Conservation (phyloP, 495 filamentous ascomycete species). For the Pseudevernia furfuracea region DNA sequence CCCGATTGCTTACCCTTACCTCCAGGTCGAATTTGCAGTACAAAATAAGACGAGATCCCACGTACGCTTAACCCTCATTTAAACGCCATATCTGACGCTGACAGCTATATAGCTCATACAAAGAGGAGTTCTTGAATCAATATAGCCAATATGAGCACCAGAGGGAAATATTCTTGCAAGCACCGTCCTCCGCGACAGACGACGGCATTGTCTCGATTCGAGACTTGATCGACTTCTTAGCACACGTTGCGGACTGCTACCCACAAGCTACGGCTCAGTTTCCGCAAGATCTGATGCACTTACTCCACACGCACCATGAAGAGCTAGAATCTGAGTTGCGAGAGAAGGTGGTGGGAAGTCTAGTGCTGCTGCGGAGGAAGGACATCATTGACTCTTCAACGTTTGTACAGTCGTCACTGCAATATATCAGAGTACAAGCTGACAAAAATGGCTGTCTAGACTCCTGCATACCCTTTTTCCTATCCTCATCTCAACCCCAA, state of each 20-base stretch:
- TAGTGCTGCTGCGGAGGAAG: slow-evolving; percentile 83
- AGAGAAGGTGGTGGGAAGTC: slow-evolving; percentile 88
- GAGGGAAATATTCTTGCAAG: slow-evolving; percentile 78
- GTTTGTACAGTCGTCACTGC: slow-evolving; percentile 31
- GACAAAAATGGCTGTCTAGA: slow-evolving; percentile 26
- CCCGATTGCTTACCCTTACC: slow-evolving; percentile 18
- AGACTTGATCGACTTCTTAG: slow-evolving; percentile 80
- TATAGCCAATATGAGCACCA: slow-evolving; percentile 89
- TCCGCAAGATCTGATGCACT: slow-evolving; percentile 68
- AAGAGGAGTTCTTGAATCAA: slow-evolving; percentile 77
- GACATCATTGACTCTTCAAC: slow-evolving; percentile 77
- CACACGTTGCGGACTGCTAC: slow-evolving; percentile 91
- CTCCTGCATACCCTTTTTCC: slow-evolving; percentile 87
- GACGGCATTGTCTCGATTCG: slow-evolving; percentile 70
- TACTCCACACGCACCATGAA: slow-evolving; percentile 73
- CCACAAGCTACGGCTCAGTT: slow-evolving; percentile 70
- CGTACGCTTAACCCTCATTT: slow-evolving; percentile 38
- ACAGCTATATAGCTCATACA: slow-evolving; percentile 55
- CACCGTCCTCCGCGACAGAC: slow-evolving; percentile 67
- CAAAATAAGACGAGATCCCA: slow-evolving; percentile 78
- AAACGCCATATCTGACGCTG: slow-evolving; percentile 8
- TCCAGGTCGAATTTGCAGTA: slow-evolving; percentile 73
- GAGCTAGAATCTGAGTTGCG: slow-evolving; percentile 71
- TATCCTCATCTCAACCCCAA: slow-evolving; percentile 76
- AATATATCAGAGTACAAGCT: background rate